Percentiles rank a stretch among this genome's conserved stretches.
These are phyloP conservation scores for Acacia melanoxylon DNA, from an alignment of 306 rosid genomes.

Conservation along the genomic window DNA sequence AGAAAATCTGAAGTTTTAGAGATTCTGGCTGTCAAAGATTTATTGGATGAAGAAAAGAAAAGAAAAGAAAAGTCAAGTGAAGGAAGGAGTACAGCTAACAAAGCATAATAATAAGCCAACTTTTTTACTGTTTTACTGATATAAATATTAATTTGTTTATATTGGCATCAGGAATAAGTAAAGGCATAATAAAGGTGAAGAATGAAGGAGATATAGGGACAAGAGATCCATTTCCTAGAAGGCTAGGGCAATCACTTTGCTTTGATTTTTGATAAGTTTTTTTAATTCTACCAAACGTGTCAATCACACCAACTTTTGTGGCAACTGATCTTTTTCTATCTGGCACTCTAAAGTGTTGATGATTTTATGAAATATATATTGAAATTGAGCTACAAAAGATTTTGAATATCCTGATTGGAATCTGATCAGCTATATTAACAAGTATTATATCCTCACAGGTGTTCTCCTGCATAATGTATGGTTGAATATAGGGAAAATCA, in stretches of 20 bases:
- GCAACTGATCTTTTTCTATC: neutral
- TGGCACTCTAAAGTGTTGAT: neutral
- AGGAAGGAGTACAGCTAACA: neutral
- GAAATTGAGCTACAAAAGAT: neutral
- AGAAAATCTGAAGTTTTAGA: neutral
- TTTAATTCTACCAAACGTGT: neutral
- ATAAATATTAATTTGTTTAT: neutral
- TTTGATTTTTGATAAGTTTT: neutral
- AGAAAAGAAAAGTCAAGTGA: neutral
- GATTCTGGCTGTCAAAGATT: neutral
- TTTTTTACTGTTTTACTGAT: neutral
- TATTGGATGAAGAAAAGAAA: neutral
- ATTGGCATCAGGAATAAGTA: neutral
- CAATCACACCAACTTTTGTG: neutral
- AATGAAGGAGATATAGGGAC: neutral
- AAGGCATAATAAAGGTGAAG: neutral
- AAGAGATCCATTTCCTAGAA: neutral
- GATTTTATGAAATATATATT: neutral
- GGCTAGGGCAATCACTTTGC: neutral
- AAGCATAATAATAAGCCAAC: neutral
- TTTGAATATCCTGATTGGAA: neutral
- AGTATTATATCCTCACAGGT: constrained; percentile 9
- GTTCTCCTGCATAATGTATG: neutral
- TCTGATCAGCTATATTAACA: neutral
- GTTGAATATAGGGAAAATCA: neutral